Conservation (phyloP, 345 rosid genomes). For the Eucalyptus pauciflora region DNA sequence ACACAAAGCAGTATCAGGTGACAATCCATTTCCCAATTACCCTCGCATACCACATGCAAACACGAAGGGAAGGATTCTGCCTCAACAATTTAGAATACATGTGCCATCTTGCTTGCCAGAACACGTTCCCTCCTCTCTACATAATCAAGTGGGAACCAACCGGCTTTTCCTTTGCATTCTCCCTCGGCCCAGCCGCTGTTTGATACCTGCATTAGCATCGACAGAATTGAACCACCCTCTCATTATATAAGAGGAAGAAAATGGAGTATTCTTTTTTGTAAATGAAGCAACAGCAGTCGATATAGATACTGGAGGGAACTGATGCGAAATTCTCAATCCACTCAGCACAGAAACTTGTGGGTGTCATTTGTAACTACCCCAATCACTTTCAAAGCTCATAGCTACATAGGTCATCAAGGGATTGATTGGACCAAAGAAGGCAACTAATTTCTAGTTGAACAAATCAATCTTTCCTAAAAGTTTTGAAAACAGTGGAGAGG, state of each 20-base stretch:
- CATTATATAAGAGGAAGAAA: background rate
- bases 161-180: conserved; percentile 96
- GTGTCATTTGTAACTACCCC: background rate
- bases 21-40: background rate
- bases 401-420: background rate
- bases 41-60: background rate
- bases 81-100: background rate
- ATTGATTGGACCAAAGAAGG: background rate
- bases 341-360: background rate
- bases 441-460: background rate
- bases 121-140: conserved; percentile 86
- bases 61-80: background rate
- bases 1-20: background rate
- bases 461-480: background rate
- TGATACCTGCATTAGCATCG: conserved; percentile 37
- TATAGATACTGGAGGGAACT: background rate
- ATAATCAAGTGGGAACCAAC: conserved; percentile 87
- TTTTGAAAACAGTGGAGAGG: background rate
- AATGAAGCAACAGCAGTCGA: background rate
- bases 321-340: background rate
- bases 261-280: background rate
- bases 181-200: conserved; percentile 98
- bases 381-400: background rate
- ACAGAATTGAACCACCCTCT: background rate
- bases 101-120: conserved; percentile 67